Evolutionary conservation across 306 rosid species (phyloP).

Genomic region (Hippophae tibetana): DNA sequence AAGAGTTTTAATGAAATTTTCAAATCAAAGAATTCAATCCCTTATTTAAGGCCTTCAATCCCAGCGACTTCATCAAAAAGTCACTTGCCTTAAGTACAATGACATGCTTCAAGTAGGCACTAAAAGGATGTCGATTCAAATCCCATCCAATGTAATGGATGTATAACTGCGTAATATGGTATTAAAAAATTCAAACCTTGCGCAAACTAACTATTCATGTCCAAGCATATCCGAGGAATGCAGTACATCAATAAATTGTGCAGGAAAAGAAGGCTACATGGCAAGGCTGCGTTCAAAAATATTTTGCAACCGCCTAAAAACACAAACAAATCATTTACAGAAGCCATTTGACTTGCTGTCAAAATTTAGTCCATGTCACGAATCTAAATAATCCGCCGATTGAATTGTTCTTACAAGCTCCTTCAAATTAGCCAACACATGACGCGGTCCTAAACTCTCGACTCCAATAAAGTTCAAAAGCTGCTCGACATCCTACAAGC

Average conservation of each 20-base stretch:
- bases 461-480: slow-evolving; percentile 79
- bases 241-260: not conserved
- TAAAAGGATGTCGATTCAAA: too few species aligned
- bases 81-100: too few species aligned
- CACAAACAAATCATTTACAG: slow-evolving; percentile 48
- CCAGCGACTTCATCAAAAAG: too few species aligned
- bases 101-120: too few species aligned
- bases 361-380: slow-evolving; percentile 27
- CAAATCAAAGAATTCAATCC: too few species aligned
- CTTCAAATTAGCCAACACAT: slow-evolving; percentile 81
- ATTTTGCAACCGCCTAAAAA: slow-evolving; percentile 61
- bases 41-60: too few species aligned
- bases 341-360: slow-evolving; percentile 14
- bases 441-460: slow-evolving; percentile 87
- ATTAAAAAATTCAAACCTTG: too few species aligned
- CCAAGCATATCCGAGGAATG: slow-evolving; percentile 3
- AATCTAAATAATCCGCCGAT: slow-evolving; percentile 58
- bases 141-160: too few species aligned
- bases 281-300: slow-evolving; percentile 20
- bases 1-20: too few species aligned
- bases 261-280: not conserved
- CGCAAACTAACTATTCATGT: slow-evolving; percentile 4
- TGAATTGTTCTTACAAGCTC: slow-evolving; percentile 79
- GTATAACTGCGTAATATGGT: too few species aligned
- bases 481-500: slow-evolving; percentile 84